These are phyloP conservation scores for Epicoccum nigrum DNA, from an alignment of 2,329 filamentous ascomycete genomes.

Conservation along the genomic window DNA sequence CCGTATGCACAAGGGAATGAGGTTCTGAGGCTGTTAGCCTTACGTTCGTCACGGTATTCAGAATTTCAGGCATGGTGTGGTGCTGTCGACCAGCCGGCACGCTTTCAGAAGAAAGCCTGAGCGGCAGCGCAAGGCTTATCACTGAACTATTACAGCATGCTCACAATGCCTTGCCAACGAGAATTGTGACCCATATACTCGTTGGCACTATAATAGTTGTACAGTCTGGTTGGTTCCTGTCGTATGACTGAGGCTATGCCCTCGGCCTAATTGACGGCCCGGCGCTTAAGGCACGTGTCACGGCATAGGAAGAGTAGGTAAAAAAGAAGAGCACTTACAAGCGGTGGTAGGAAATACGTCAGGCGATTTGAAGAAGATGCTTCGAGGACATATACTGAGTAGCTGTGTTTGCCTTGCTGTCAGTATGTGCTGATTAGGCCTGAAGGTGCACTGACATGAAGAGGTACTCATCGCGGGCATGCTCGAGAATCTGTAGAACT, in stretches of 20 bases:
- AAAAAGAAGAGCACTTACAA: constrained; percentile 47
- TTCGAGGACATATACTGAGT: constrained; percentile 62
- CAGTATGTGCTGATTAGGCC: constrained; percentile 47
- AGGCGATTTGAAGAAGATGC: constrained; percentile 56
- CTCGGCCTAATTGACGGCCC: constrained; percentile 28
- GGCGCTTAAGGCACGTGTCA: constrained; percentile 45
- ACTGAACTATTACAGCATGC: constrained; percentile 12
- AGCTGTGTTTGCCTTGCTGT: constrained; percentile 56
- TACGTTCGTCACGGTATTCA: constrained; percentile 14
- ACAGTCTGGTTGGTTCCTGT: constrained; percentile 14
- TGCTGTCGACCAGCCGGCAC: background rate
- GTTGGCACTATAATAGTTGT: constrained; percentile 25
- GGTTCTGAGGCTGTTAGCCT: constrained; percentile 61
- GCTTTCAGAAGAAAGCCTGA: constrained; percentile 28
- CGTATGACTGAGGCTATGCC: constrained; percentile 40
- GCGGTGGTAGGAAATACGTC: constrained; percentile 56
- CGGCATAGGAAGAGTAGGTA: constrained; percentile 29
- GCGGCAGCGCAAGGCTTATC: constrained; percentile 32
- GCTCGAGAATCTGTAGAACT: constrained; percentile 60
- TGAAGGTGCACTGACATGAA: constrained; percentile 65
- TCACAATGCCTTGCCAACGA: constrained; percentile 9
- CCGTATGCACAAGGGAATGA: constrained; percentile 74
- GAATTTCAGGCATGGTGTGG: background rate
- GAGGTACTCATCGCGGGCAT: constrained; percentile 75
- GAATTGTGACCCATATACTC: background rate